Evolutionary conservation across 495 filamentous ascomycete species (phyloP), one percentile per base, ranked within the genome.

Genomic region (Polyplosphaeria fusca): DNA sequence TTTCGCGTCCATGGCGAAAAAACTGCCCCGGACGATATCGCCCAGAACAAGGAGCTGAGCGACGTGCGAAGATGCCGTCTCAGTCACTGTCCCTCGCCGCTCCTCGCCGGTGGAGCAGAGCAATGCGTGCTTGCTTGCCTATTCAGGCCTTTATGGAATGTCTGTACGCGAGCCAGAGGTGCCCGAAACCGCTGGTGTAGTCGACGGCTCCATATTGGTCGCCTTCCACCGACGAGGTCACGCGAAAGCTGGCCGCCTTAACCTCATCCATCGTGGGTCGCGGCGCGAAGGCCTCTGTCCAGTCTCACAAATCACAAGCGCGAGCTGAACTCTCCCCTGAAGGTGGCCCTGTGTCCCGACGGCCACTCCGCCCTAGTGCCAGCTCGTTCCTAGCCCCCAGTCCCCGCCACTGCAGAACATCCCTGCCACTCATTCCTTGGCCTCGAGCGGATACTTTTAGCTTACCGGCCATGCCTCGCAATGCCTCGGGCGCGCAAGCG

Each of bases 331-430:
- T n/a, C 19, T 45, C n/a, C 22, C 12, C 27, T 1, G 28, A 44
- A 3, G 25, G 9, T 16, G 13, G 51, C 46, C 52, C 44, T 38
- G 43, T 18, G 40, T n/a, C 24, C 49, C 43, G 49, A 35, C 50
- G 56, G 56, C 26, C 47, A 11, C 38, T 18, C 48, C 49, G 43
- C 35, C 46, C 55, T 12, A 52, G 25, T 44, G 47, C 55, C 40
- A 53, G 50, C 49, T 44, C 20, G 39, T 42, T 42, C 49, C 43
- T 48, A 50, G 14, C 22, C 43, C 30, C 22, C 40, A 18, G n/a
- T n/a, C n/a, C n/a, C 52, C 51, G 35, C 58, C 52, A 57, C 37
- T 13, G 22, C 18, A 41, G 19, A n/a, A 5, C 5, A 35, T 47
- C 52, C 50, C 18, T 20, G 43, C 51, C 26, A 5, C 18, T 24